phyloP scores from a whole-genome alignment of 2,329 filamentous ascomycete genomes.

The Aureobasidium lini region DNA sequence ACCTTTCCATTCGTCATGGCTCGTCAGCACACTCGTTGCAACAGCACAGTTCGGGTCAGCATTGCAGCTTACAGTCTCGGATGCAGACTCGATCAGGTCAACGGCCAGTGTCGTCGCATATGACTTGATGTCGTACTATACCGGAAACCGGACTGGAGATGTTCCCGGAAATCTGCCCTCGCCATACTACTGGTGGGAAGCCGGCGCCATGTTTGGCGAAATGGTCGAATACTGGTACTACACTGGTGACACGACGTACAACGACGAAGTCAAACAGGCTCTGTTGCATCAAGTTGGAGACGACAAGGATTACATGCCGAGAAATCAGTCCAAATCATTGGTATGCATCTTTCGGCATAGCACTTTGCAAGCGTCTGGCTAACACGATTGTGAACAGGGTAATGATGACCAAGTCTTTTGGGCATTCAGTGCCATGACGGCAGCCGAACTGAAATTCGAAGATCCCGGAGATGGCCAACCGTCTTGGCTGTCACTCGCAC shows the following conservation, averaged over 20 bases:
- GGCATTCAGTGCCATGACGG: constrained; percentile 48
- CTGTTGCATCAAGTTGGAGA: constrained; percentile 55
- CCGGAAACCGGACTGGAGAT: constrained; percentile 25
- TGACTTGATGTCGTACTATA: constrained; percentile 28
- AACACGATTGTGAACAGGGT: constrained; percentile 23
- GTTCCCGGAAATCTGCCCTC: constrained; percentile 33
- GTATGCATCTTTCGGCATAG: constrained; percentile 18
- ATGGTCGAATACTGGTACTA: constrained; percentile 55
- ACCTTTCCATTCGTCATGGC: background rate
- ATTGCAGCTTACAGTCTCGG: background rate
- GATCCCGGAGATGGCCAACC: constrained; percentile 32
- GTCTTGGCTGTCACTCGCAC: constrained; percentile 36
- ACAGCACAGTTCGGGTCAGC: constrained; percentile 4
- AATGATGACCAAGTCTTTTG: constrained; percentile 53
- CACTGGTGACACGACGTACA: constrained; percentile 59
- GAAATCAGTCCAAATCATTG: constrained; percentile 30
- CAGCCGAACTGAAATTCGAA: constrained; percentile 44
- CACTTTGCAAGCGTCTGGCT: background rate
- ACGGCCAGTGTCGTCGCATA: constrained; percentile 25
- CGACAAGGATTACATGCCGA: constrained; percentile 52
- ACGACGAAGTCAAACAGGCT: constrained; percentile 50
- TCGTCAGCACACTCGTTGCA: background rate
- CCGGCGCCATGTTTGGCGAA: constrained; percentile 53
- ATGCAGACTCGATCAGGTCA: constrained; percentile 23
- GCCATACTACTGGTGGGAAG: constrained; percentile 72